phyloP scores from a whole-genome alignment of 441 rosid species.

The Corymbia calophylla region DNA sequence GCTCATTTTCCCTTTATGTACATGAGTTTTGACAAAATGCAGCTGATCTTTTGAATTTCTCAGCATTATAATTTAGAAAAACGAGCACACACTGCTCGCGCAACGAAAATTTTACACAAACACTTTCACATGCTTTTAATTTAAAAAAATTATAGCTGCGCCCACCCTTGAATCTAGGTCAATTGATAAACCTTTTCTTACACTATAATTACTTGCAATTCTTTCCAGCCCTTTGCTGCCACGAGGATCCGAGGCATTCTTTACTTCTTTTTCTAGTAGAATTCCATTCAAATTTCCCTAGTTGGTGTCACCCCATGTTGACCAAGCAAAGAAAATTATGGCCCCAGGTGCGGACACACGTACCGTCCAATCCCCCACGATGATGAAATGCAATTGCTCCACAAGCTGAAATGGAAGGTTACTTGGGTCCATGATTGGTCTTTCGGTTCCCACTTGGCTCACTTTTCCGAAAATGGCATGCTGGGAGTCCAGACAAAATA shows the following conservation, averaged over 20 bases:
- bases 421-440: background rate
- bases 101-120: background rate
- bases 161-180: background rate
- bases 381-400: background rate
- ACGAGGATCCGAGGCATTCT: background rate
- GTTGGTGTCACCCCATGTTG: background rate
- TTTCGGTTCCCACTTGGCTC: background rate
- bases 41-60: background rate
- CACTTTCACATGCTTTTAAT: background rate
- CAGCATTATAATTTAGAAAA: background rate
- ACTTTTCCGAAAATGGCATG: background rate
- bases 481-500: too few relatives aligned
- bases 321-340: background rate
- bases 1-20: background rate
- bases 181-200: background rate
- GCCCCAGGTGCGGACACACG: background rate
- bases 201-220: background rate
- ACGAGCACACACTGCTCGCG: background rate
- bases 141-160: background rate
- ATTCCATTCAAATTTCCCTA: background rate
- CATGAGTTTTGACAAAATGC: background rate
- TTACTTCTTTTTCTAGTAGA: background rate
- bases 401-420: background rate
- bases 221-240: background rate
- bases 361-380: background rate